Evolutionary conservation across 352 stramenopile genomes (phyloP), one percentile per base, ranked within the genome.

Genomic region (Blastocystis sp.): DNA sequence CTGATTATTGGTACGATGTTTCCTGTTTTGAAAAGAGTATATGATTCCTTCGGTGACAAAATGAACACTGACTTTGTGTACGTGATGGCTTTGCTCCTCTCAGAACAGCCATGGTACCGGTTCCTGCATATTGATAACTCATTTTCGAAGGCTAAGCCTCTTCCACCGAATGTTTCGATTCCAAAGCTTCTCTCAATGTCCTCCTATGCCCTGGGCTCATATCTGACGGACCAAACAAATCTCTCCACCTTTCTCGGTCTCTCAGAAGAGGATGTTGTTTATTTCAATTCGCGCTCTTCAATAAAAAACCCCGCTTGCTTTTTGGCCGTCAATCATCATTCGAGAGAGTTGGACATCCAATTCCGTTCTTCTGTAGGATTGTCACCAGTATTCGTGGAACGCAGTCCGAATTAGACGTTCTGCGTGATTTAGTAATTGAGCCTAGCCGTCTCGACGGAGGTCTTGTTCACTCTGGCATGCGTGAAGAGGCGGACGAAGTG

Each of bases 401-500:
- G 13, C 39, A 61, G 41, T 62, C 50, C 18, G 70, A 37, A 26
- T n/a, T 80, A 5, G 70, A 80, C n/a, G 70, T 54, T 26, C 15
- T 80, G 50, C 39, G 70, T 18, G 70, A 80, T 20, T 20, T 80
- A 26, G 64, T 80, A 1, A 80, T 80, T 26, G 18, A 80, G 9
- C 70, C 70, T 3, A 80, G 55, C 45, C 8, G 15, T 20, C 45
- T 80, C 9, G 18, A 80, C 6, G 70, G 70, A 43, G 70, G 70
- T 43, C 9, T 80, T 26, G 70, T 80, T 11, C 70, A 80, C 39
- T 64, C 45, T 41, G 70, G 70, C 20, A 80, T 80, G 70, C 70
- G 70, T 29, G 70, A 80, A 23, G 70, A 80, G 37, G 70, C 70
- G 4, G 37, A 80, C n/a, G 70, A 80, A 6, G 70, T 80, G 20